A percentile compares a stretch with the other conserved stretches of the same genome.
Conservation (phyloP, 202 grass and related monocot genomes). For the Zizania palustris region DNA sequence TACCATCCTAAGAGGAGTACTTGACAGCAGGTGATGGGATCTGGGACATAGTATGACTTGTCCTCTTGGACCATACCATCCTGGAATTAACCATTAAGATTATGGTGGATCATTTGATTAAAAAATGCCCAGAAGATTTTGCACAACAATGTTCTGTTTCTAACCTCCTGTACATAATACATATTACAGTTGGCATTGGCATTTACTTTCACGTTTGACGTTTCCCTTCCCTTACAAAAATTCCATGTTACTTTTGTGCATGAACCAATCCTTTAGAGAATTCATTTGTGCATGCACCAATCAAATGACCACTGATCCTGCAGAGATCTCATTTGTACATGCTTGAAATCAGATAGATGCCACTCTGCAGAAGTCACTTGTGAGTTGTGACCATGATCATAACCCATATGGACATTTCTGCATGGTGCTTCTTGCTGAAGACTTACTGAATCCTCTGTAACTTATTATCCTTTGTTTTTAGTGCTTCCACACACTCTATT, state of each 20-base stretch:
- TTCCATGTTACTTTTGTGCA: slow-evolving; percentile 12
- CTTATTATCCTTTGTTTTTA: slow-evolving; percentile 16
- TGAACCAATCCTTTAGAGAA: not conserved
- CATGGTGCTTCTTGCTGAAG: not conserved
- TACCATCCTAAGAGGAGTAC: not conserved
- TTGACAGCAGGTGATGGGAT: not conserved
- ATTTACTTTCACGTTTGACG: slow-evolving; percentile 1
- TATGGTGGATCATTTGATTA: not conserved
- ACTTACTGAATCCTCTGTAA: slow-evolving; percentile 4
- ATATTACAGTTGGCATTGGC: not conserved
- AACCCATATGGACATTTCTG: not conserved
- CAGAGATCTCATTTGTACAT: slow-evolving; percentile 2
- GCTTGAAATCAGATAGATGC: not conserved
- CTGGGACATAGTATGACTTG: not conserved
- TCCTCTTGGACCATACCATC: not conserved
- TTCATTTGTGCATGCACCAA: not conserved
- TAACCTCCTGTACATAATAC: not conserved
- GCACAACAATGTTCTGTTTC: not conserved
- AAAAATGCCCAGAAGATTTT: slow-evolving; percentile 19
- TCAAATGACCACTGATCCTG: not conserved
- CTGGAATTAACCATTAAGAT: slow-evolving; percentile 16
- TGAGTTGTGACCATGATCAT: too few relatives aligned
- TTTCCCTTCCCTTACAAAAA: not conserved
- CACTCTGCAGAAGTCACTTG: not conserved
- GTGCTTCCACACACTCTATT: not conserved